Evolutionary conservation across 768 basidiomycete species (phyloP), one percentile per base, ranked within the genome.

Genomic region (Kwoniella europaea): DNA sequence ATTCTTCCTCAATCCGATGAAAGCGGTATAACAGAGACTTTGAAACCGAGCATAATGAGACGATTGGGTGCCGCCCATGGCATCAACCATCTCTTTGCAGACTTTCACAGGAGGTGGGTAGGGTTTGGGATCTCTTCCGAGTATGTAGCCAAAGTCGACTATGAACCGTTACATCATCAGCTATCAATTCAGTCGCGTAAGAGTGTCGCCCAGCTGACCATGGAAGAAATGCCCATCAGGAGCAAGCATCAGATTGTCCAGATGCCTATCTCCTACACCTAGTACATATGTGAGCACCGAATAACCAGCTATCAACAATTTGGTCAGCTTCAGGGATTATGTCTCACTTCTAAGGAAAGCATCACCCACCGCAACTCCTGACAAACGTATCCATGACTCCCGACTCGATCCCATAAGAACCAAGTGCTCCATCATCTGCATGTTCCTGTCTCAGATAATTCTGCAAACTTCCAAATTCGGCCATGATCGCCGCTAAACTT

Each of bases 161-260:
- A 79, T 2, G n/a, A 54, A 4, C 1, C 10, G 52, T 60, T 24
- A 35, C 52, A 18, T 27, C 16, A 16, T 20, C 41, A 46, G 57
- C 13, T 24, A 24, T 24, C 24, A 24, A 24, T 24, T 24, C 24
- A 60, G 57, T 13, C 16, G 2, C 13, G 41, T 56, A 16, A 53
- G 62, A 13, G 22, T 18, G 10, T 50, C 56, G 18, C 35, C 10
- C 41, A 46, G 57, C 13, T 65, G 81, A 91, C 93, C 93, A 82
- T 98, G 96, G 86, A 98, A 98, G 88, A 98, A 98, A 81, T 98
- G 94, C 89, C 94, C 97, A 83, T 98, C 97, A 0, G 97, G 91
- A 0, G 94, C 88, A 18, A 99, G 86, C 66, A 99, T 88, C 4
- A 99, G 85, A 79, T 99, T 99, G 82, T 98, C 97, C 54, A 98